Evolutionary conservation across 805 yeast genomes (phyloP).

Genomic region (Candida gorgasii): DNA sequence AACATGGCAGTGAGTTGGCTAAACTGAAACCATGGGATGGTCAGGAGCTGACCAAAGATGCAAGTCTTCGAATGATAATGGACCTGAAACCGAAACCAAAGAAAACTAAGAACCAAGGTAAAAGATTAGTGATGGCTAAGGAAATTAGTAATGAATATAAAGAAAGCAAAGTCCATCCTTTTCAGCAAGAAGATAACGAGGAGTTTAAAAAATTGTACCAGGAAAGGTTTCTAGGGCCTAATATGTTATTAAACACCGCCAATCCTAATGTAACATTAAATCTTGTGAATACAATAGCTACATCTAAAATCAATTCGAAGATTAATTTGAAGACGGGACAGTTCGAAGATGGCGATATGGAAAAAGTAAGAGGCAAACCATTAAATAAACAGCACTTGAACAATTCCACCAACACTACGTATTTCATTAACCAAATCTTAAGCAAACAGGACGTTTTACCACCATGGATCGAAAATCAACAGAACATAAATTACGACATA

Average conservation of each 20-base stretch:
- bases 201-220: conserved; percentile 61
- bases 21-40: conserved; percentile 35
- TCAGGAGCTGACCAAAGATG: conserved; percentile 25
- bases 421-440: conserved; percentile 75
- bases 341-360: conserved; percentile 55
- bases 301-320: conserved; percentile 66
- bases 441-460: conserved; percentile 77
- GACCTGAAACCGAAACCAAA: conserved; percentile 28
- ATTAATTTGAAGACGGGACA: conserved; percentile 67
- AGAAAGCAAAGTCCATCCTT: conserved; percentile 22
- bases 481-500: conserved; percentile 64
- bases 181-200: conserved; percentile 36
- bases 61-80: conserved; percentile 32
- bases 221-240: conserved; percentile 63
- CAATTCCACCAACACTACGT: conserved; percentile 64
- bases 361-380: conserved; percentile 58
- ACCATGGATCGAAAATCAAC: conserved; percentile 84
- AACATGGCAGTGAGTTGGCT: conserved; percentile 31
- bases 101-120: conserved; percentile 18
- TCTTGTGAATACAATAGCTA: conserved; percentile 67
- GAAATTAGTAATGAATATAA: conserved; percentile 68
- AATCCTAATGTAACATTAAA: conserved; percentile 48
- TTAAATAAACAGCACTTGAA: conserved; percentile 53
- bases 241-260: conserved; percentile 44
- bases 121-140: conserved; percentile 53